A percentile compares a stretch with the other conserved stretches of the same genome.
Evolutionary conservation across 2,329 filamentous ascomycete species (phyloP).

Genomic region (Paracamarosporium sp.): DNA sequence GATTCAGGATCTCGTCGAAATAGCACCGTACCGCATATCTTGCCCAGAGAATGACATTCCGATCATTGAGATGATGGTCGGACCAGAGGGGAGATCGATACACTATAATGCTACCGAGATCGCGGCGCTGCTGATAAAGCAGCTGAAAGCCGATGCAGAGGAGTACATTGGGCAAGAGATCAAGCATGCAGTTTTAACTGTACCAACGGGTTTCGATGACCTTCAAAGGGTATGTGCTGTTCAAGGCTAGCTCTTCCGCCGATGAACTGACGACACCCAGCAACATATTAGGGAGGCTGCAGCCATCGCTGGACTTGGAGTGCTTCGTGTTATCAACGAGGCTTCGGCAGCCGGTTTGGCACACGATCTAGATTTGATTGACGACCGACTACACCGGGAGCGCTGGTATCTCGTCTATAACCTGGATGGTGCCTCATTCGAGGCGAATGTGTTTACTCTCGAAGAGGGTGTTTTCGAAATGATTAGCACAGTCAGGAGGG

Average conservation of each 20-base stretch:
- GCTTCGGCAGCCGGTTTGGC: constrained; percentile 94
- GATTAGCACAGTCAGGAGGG: not conserved
- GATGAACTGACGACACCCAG: constrained; percentile 51
- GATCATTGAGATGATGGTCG: constrained; percentile 73
- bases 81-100: constrained; percentile 69
- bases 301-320: constrained; percentile 88
- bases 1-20: not conserved
- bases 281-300: constrained; percentile 96
- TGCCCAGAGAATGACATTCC: constrained; percentile 75
- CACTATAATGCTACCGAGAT: constrained; percentile 81
- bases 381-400: constrained; percentile 44
- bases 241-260: not conserved
- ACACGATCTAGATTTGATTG: constrained; percentile 71
- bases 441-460: constrained; percentile 75
- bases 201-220: constrained; percentile 98
- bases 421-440: constrained; percentile 51
- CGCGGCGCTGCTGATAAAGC: constrained; percentile 71
- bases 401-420: constrained; percentile 50
- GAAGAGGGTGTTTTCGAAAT: constrained; percentile 87
- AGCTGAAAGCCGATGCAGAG: constrained; percentile 84
- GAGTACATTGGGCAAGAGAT: constrained; percentile 81
- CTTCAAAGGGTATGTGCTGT: constrained; percentile 64
- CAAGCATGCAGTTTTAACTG: constrained; percentile 88
- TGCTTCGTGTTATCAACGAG: constrained; percentile 96
- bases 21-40: not conserved